phyloP scores from a whole-genome alignment of 257 asterid genomes.

The Agastache rugosa region DNA sequence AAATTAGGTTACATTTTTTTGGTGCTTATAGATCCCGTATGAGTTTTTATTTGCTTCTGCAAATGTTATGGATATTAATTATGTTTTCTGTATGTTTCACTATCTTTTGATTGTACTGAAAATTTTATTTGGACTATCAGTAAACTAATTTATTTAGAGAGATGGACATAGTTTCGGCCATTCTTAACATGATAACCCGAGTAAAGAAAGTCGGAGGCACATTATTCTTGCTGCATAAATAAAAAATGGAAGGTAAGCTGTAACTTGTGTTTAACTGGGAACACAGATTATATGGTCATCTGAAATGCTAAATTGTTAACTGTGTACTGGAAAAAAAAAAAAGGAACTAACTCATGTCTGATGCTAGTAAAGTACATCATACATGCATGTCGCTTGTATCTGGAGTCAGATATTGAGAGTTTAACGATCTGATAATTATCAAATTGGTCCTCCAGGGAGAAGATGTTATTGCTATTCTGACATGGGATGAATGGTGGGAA shows the following conservation, averaged over 20 bases:
- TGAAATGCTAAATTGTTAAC: conserved; percentile 8
- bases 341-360: neutral
- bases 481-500: conserved; percentile 99
- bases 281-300: neutral
- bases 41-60: conserved; percentile 21
- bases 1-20: neutral
- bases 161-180: conserved; percentile 1
- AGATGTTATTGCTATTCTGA: conserved; percentile 75
- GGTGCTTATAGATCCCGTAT: neutral
- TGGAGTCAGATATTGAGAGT: neutral
- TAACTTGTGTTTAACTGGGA: neutral
- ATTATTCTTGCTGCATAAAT: neutral
- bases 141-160: neutral
- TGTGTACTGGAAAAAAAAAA: neutral
- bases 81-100: conserved; percentile 18
- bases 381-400: conserved; percentile 24
- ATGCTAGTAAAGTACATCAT: conserved; percentile 1
- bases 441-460: conserved; percentile 56
- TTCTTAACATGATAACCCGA: neutral
- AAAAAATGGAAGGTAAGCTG: neutral
- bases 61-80: conserved; percentile 30
- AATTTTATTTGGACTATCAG: neutral
- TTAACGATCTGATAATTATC: conserved; percentile 1
- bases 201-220: conserved; percentile 3
- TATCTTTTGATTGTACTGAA: neutral